Evolutionary conservation across 257 asterid genomes (phyloP).

Genomic region (Cynanchum wilfordii): DNA sequence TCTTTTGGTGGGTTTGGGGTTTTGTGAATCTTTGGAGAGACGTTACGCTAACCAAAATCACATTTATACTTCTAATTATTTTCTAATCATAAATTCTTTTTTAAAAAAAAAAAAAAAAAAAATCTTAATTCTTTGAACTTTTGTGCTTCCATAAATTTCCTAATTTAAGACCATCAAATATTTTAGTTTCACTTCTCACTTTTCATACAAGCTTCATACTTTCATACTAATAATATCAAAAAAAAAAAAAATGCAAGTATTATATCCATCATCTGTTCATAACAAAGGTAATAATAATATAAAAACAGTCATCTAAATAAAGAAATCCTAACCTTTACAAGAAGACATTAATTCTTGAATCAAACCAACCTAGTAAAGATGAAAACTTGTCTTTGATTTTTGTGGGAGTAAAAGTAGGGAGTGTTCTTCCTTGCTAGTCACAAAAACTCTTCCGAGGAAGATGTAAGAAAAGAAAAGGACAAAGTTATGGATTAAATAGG

Average conservation of each 20-base stretch:
- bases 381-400: neutral
- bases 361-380: neutral
- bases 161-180: no score
- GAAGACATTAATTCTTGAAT: neutral
- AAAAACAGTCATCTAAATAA: no score
- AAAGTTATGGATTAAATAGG: constrained; percentile 11
- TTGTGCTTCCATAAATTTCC: constrained; percentile 11
- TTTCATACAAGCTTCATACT: no score
- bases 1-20: constrained; percentile 37
- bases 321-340: neutral
- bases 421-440: neutral
- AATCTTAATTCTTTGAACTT: neutral
- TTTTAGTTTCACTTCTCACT: no score
- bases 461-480: neutral
- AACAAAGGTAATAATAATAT: no score
- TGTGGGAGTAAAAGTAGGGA: neutral
- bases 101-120: no score
- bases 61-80: constrained; percentile 31
- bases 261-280: no score
- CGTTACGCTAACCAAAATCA: constrained; percentile 42
- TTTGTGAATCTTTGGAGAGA: constrained; percentile 52
- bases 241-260: no score
- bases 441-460: neutral
- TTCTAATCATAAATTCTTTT: constrained; percentile 15
- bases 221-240: no score